Percentiles rank a stretch among this genome's conserved stretches.
Evolutionary conservation across 306 rosid genomes (phyloP).

Genomic region (Dryas drummondii): DNA sequence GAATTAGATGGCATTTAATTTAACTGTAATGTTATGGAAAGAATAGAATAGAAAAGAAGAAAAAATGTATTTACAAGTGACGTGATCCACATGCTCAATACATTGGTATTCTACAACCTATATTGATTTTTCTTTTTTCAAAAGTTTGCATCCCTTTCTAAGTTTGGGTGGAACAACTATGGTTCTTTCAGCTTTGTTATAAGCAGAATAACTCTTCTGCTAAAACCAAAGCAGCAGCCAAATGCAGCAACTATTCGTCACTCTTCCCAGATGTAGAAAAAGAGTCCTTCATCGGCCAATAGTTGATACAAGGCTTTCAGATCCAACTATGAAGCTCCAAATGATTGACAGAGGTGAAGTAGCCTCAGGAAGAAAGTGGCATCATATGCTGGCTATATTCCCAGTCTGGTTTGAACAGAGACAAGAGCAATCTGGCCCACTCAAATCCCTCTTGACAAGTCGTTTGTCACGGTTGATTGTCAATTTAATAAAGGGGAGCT

Average conservation of each 20-base stretch:
- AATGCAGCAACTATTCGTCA: neutral
- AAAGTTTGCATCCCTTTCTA: neutral
- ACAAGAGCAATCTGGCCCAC: conserved; percentile 60
- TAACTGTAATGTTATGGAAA: too few relatives aligned
- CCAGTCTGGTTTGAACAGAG: conserved; percentile 67
- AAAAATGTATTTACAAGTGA: too few relatives aligned
- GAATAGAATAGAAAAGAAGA: too few relatives aligned
- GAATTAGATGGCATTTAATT: too few relatives aligned
- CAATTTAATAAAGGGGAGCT: conserved; percentile 74
- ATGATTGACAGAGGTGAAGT: neutral
- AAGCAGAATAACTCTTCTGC: neutral
- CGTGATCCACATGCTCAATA: too few relatives aligned
- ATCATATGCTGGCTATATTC: conserved; percentile 21
- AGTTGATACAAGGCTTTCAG: neutral
- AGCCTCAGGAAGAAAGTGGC: neutral
- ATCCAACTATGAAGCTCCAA: neutral
- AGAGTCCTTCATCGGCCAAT: neutral
- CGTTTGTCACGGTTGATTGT: conserved; percentile 80
- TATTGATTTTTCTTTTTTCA: too few relatives aligned
- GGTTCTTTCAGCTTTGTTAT: neutral
- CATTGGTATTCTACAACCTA: too few relatives aligned
- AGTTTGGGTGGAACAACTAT: neutral
- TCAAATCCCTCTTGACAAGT: conserved; percentile 48
- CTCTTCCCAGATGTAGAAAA: neutral
- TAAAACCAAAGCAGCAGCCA: neutral